phyloP scores from a whole-genome alignment of 352 stramenopile genomes.

The Globisporangium spiculum region DNA sequence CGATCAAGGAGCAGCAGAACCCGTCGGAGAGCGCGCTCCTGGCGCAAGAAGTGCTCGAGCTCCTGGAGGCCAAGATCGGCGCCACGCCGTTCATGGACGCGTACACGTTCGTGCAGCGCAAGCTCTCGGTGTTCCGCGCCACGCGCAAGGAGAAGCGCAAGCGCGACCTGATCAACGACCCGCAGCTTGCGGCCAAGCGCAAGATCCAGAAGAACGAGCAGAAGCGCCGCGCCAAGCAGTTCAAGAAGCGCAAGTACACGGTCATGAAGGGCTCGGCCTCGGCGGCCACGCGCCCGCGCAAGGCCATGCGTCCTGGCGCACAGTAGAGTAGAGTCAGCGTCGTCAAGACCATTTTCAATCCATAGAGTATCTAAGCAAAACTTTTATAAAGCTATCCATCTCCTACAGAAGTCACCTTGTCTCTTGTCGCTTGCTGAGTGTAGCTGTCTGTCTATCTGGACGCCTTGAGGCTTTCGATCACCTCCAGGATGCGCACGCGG shows the following conservation, averaged over 20 bases:
- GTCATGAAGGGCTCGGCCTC: conserved; percentile 77
- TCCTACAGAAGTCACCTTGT: background rate
- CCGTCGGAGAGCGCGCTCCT: conserved; percentile 55
- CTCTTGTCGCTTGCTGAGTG: background rate
- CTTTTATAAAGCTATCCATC: background rate
- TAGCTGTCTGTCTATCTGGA: background rate
- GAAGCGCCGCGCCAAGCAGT: conserved; percentile 78
- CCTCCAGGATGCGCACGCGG: conserved; percentile 65
- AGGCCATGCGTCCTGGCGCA: conserved; percentile 60
- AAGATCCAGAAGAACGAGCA: conserved; percentile 87
- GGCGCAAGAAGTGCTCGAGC: conserved; percentile 84
- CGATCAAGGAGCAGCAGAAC: conserved; percentile 46
- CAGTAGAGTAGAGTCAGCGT: conserved; percentile 28
- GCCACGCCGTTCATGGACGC: conserved; percentile 65
- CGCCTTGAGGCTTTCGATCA: conserved; percentile 11
- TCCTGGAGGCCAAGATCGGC: conserved; percentile 80
- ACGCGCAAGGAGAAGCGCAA: conserved; percentile 75
- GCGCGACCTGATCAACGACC: conserved; percentile 73
- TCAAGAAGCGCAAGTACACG: conserved; percentile 88
- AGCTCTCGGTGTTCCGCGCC: conserved; percentile 69
- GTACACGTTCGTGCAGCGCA: conserved; percentile 85
- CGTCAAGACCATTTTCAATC: background rate
- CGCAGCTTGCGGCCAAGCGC: conserved; percentile 64
- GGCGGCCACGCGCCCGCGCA: conserved; percentile 49
- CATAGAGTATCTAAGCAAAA: conserved; percentile 13